A percentile compares a stretch with the other conserved stretches of the same genome.
Conservation (phyloP, 257 asterid species). For the Striga asiatica region DNA sequence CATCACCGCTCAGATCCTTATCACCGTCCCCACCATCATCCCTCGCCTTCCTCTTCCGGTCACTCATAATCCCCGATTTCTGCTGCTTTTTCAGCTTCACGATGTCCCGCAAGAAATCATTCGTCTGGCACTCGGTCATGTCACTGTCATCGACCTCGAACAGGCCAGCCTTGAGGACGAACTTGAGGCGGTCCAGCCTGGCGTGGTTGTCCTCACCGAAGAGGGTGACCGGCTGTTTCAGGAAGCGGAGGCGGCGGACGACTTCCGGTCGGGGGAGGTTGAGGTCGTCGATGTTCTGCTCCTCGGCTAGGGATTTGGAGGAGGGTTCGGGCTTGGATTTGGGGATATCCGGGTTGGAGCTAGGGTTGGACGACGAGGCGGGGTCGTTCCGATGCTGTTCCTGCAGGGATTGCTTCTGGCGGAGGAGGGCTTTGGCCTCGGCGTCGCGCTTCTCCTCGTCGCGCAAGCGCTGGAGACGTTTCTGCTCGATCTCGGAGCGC, state of each 20-base stretch:
- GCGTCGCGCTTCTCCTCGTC: slow-evolving; percentile 83
- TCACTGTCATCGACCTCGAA: slow-evolving; percentile 84
- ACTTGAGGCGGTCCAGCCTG: slow-evolving; percentile 64
- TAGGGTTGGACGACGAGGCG: slow-evolving; percentile 27
- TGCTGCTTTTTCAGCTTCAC: slow-evolving; percentile 88
- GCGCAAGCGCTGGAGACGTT: slow-evolving; percentile 70
- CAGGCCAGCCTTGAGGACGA: slow-evolving; percentile 63
- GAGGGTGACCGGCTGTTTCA: slow-evolving; percentile 78
- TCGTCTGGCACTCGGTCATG: slow-evolving; percentile 96
- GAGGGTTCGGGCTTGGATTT: slow-evolving; percentile 45
- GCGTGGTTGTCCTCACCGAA: slow-evolving; percentile 86
- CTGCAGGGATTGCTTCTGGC: slow-evolving; percentile 31
- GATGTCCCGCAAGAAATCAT: slow-evolving; percentile 79
- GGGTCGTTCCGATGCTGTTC: slow-evolving; percentile 18
- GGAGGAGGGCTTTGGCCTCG: slow-evolving; percentile 68
- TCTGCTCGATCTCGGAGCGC: slow-evolving; percentile 91
- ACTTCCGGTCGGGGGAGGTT: slow-evolving; percentile 70
- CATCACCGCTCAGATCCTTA: slow-evolving; percentile 80
- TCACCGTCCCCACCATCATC: slow-evolving; percentile 75
- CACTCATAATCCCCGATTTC: slow-evolving; percentile 70
- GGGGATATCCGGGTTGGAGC: slow-evolving; percentile 34
- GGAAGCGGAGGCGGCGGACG: slow-evolving; percentile 65
- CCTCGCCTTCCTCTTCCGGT: slow-evolving; percentile 60
- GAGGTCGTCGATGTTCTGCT: slow-evolving; percentile 52
- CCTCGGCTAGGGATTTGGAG: slow-evolving; percentile 47